Conservation (phyloP, 176 grass and related monocot species). For the Neostapfia colusana region DNA sequence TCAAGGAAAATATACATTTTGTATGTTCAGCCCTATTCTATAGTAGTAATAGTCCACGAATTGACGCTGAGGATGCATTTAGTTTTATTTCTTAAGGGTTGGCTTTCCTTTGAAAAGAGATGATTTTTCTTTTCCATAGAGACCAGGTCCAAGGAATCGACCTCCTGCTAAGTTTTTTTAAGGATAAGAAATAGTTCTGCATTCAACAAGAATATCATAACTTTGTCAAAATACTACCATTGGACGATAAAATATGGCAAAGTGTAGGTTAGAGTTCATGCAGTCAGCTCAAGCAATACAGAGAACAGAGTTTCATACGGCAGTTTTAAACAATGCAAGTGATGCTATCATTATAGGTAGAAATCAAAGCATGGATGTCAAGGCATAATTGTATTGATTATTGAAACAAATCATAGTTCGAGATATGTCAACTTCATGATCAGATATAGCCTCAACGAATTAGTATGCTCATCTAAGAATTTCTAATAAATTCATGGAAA, state of each 20-base stretch:
- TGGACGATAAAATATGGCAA: neutral
- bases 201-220: neutral
- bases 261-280: neutral
- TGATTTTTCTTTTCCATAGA: neutral
- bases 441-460: neutral
- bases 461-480: conserved; percentile 7
- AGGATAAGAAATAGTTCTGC: neutral
- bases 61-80: conserved; percentile 20
- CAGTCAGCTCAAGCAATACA: neutral
- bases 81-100: neutral
- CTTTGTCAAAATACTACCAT: conserved; percentile 17
- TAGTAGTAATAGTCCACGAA: neutral
- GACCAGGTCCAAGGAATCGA: neutral
- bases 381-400: conserved; percentile 18
- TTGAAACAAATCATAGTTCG: conserved; percentile 17
- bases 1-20: neutral
- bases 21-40: neutral
- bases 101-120: neutral
- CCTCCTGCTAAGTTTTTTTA: neutral
- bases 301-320: neutral
- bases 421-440: conserved; percentile 46
- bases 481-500: neutral
- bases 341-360: conserved; percentile 15
- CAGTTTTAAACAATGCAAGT: neutral
- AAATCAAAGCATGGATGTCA: conserved; percentile 26